These are phyloP conservation scores for Trichoderma simmonsii DNA, from an alignment of 2,329 filamentous ascomycete genomes.

Conservation along the genomic window DNA sequence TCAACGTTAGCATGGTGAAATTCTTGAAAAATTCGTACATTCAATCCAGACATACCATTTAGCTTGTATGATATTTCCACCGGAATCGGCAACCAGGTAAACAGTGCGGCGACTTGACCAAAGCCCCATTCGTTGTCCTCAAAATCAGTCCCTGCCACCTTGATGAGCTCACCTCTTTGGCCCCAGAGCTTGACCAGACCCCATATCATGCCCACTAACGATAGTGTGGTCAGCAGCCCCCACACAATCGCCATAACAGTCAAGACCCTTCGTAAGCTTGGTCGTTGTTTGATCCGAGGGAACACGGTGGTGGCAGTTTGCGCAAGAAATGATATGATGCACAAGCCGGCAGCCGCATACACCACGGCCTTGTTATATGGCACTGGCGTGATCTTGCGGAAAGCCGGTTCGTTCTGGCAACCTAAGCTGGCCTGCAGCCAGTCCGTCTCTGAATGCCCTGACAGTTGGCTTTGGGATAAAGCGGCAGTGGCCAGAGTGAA, in stretches of 20 bases:
- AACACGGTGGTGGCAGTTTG: neutral
- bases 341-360: neutral
- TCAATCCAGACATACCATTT: neutral
- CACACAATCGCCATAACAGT: neutral
- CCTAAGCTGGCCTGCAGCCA: neutral
- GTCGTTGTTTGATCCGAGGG: neutral
- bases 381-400: neutral
- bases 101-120: neutral
- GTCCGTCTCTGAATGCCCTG: neutral
- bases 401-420: neutral
- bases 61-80: neutral
- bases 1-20: neutral
- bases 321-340: neutral
- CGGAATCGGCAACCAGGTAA: neutral
- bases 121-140: neutral
- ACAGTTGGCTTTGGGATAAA: neutral
- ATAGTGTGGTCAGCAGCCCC: neutral
- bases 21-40: neutral
- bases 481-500: neutral
- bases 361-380: neutral
- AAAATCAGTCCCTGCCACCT: neutral
- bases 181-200: neutral
- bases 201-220: neutral
- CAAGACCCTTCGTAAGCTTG: neutral
- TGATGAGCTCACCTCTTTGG: neutral